phyloP scores from a whole-genome alignment of 495 filamentous ascomycete species.

The Parathielavia hyrcaniae region DNA sequence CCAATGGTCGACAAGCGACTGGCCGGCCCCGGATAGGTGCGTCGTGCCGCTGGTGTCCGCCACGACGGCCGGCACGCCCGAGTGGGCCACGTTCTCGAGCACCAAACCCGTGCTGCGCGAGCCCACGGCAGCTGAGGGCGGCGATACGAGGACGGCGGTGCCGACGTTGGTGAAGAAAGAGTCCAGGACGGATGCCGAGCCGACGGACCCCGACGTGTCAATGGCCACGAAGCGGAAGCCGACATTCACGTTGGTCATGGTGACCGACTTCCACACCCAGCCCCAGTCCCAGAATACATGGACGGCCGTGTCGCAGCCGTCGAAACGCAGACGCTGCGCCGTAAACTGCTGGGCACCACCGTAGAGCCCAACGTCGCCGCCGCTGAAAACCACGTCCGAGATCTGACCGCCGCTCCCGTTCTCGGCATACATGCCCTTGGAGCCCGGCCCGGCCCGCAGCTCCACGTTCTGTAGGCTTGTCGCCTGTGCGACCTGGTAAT shows the following conservation, averaged over 20 bases:
- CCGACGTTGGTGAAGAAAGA: slow-evolving; percentile 54
- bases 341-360: slow-evolving; percentile 91
- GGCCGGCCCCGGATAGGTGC: slow-evolving; percentile 32
- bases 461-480: slow-evolving; percentile 78
- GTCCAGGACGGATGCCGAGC: slow-evolving; percentile 70
- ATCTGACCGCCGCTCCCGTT: slow-evolving; percentile 86
- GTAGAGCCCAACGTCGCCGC: slow-evolving; percentile 72
- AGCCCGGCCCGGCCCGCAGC: slow-evolving; percentile 36
- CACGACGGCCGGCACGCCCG: slow-evolving; percentile 45
- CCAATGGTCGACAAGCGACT: slow-evolving; percentile 9
- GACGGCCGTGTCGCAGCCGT: slow-evolving; percentile 73
- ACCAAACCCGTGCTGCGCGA: slow-evolving; percentile 58
- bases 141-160: slow-evolving; percentile 52
- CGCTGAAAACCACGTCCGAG: slow-evolving; percentile 74
- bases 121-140: slow-evolving; percentile 51
- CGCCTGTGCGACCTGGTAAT: slow-evolving; percentile 92
- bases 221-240: slow-evolving; percentile 62
- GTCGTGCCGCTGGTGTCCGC: slow-evolving; percentile 40
- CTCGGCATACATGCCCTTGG: slow-evolving; percentile 80
- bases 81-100: slow-evolving; percentile 66
- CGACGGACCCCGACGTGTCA: slow-evolving; percentile 39
- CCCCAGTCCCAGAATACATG: slow-evolving; percentile 87
- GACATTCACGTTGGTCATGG: slow-evolving; percentile 63
- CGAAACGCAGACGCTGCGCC: slow-evolving; percentile 77
- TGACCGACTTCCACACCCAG: slow-evolving; percentile 66